Percentiles rank a stretch among this genome's conserved stretches.
Conservation (phyloP, 305 asterid species). For the Fraxinus floribunda region DNA sequence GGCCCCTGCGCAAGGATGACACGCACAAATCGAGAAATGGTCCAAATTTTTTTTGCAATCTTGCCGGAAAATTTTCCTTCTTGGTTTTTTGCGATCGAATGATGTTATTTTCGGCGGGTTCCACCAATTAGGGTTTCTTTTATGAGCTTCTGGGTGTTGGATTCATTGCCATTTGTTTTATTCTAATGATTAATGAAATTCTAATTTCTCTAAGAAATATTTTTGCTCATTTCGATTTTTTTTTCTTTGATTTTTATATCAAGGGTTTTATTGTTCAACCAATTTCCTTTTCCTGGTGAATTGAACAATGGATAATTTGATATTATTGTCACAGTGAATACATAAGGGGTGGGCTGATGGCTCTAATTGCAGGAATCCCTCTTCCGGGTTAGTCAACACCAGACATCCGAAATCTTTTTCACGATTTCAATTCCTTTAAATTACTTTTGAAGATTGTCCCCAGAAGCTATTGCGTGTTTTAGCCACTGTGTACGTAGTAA, state of each 20-base stretch:
- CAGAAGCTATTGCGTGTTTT: not conserved
- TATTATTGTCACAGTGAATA: not conserved
- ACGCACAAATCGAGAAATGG: constrained; percentile 9
- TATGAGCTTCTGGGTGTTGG: not conserved
- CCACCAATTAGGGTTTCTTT: not conserved
- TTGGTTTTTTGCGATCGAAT: not conserved
- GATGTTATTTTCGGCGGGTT: not conserved
- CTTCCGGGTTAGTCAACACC: not conserved
- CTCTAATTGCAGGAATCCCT: not conserved
- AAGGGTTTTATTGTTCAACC: not conserved
- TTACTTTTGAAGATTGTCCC: not conserved
- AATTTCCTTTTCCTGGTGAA: not conserved
- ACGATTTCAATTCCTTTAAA: not conserved
- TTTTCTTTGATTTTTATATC: not conserved
- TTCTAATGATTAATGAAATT: not conserved
- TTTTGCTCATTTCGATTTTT: not conserved
- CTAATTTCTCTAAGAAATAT: not conserved
- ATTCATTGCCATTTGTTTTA: not conserved
- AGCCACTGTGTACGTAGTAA: not conserved
- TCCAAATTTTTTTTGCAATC: not conserved
- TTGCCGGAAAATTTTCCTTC: not conserved
- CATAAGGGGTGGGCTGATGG: not conserved
- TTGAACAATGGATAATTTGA: not conserved
- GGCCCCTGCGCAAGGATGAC: constrained; percentile 37
- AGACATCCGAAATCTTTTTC: not conserved